Conservation (phyloP, 1,139 yeast species). For the Zygosaccharomyces sapae region DNA sequence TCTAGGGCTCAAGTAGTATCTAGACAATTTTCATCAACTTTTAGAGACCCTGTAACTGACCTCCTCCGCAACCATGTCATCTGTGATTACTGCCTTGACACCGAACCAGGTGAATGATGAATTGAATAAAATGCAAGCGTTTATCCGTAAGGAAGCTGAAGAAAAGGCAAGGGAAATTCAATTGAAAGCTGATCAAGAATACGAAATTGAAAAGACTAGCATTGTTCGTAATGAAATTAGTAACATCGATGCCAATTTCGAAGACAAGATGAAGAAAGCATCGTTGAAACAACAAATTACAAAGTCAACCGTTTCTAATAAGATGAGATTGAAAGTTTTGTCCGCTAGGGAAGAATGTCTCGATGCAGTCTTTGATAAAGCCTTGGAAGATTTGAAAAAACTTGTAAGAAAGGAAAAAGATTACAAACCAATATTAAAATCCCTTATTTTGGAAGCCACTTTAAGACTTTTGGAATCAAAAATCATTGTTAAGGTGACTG, state of each 20-base stretch:
- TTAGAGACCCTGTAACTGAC: no score
- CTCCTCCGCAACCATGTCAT: slow-evolving; percentile 12
- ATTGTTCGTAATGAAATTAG: slow-evolving; percentile 90
- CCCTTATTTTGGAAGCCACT: slow-evolving; percentile 80
- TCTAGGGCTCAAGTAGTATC: background rate
- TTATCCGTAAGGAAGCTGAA: slow-evolving; percentile 97
- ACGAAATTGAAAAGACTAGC: slow-evolving; percentile 94
- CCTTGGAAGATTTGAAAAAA: slow-evolving; percentile 57
- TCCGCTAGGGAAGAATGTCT: slow-evolving; percentile 82
- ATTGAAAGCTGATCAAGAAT: slow-evolving; percentile 96
- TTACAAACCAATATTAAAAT: slow-evolving; percentile 67
- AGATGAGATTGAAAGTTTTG: slow-evolving; percentile 86
- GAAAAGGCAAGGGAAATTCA: slow-evolving; percentile 96
- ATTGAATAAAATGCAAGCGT: slow-evolving; percentile 96
- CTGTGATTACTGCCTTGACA: slow-evolving; percentile 34
- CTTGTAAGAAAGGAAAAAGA: slow-evolving; percentile 49
- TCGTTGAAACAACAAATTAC: slow-evolving; percentile 91
- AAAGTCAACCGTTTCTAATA: slow-evolving; percentile 91
- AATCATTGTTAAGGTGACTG: slow-evolving; percentile 63
- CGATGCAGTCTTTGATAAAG: slow-evolving; percentile 66
- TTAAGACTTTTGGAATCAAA: slow-evolving; percentile 68
- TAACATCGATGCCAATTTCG: slow-evolving; percentile 76
- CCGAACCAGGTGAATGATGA: slow-evolving; percentile 78
- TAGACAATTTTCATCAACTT: background rate
- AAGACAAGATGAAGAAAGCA: slow-evolving; percentile 84